A percentile compares a stretch with the other conserved stretches of the same genome.
phyloP scores from a whole-genome alignment of 2,329 filamentous ascomycete species.

The Dactylellina sp. region DNA sequence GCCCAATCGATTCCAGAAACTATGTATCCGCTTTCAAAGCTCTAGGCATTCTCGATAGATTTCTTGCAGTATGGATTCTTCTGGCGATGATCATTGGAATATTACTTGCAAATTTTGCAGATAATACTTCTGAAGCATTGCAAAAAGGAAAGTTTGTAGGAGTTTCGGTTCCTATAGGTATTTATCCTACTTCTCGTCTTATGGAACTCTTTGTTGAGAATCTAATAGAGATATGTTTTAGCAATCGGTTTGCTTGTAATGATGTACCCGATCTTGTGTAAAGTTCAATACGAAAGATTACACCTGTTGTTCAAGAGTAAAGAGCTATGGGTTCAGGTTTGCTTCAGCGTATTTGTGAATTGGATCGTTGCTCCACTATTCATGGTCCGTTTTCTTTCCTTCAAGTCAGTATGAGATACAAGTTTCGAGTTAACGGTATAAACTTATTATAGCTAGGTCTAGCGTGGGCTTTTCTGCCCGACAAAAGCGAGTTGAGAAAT shows the following conservation, averaged over 20 bases:
- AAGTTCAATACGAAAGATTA: slow-evolving; percentile 81
- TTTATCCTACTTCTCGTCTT: background rate
- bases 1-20: background rate
- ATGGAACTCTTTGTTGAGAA: no score
- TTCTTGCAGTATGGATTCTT: slow-evolving; percentile 78
- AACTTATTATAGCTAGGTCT: slow-evolving; percentile 69
- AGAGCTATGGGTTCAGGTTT: slow-evolving; percentile 81
- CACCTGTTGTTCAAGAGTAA: slow-evolving; percentile 73
- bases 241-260: slow-evolving; percentile 85
- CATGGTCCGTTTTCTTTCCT: slow-evolving; percentile 71
- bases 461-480: slow-evolving; percentile 76
- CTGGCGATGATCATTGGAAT: slow-evolving; percentile 82
- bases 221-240: background rate
- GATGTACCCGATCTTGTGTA: slow-evolving; percentile 95
- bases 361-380: slow-evolving; percentile 85
- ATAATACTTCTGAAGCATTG: slow-evolving; percentile 71
- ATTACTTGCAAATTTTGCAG: slow-evolving; percentile 79
- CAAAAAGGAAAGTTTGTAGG: slow-evolving; percentile 79
- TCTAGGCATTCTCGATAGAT: slow-evolving; percentile 73
- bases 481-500: slow-evolving; percentile 70
- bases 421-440: background rate
- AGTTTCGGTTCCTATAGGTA: slow-evolving; percentile 75
- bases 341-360: slow-evolving; percentile 80
- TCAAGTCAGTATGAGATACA: background rate
- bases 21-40: slow-evolving; percentile 67